Evolutionary conservation across 1,139 yeast species (phyloP).

Genomic region (Ashbya aceris): DNA sequence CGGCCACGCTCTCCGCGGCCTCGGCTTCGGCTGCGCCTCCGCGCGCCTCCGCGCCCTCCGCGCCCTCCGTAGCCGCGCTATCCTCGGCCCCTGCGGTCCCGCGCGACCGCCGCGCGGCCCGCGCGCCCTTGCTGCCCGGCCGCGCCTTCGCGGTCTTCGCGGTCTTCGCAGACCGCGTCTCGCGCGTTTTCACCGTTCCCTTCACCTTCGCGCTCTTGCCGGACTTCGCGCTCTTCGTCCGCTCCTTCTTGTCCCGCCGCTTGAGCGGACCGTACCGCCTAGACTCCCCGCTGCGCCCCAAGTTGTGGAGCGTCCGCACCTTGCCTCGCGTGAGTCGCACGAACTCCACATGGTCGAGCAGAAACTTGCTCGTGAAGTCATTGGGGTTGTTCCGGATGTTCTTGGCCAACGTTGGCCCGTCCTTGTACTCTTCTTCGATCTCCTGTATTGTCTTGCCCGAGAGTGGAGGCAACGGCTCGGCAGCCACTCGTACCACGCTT

Average conservation of each 20-base stretch:
- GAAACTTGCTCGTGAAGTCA: constrained; percentile 19
- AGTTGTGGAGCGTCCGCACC: constrained; percentile 3
- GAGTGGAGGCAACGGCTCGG: constrained; percentile 13
- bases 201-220: too few relatives aligned
- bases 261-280: constrained; percentile 1
- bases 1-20: too few relatives aligned
- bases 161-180: too few relatives aligned
- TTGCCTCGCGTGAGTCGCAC: constrained; percentile 5
- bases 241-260: neutral
- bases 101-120: neutral
- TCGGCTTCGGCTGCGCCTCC: too few relatives aligned
- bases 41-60: too few relatives aligned
- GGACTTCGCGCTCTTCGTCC: neutral
- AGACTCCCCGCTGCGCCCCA: neutral
- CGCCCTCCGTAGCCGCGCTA: too few relatives aligned
- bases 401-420: constrained; percentile 10
- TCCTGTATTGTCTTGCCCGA: constrained; percentile 13
- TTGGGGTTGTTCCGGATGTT: constrained; percentile 9
- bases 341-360: constrained; percentile 12
- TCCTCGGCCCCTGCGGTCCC: neutral
- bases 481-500: constrained; percentile 1
- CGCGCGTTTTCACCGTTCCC: too few relatives aligned
- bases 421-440: constrained; percentile 13
- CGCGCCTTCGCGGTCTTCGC: too few relatives aligned
- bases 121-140: too few relatives aligned